Evolutionary conservation across 176 grass and related monocot genomes (phyloP).

Genomic region (Urochloa ruziziensis): DNA sequence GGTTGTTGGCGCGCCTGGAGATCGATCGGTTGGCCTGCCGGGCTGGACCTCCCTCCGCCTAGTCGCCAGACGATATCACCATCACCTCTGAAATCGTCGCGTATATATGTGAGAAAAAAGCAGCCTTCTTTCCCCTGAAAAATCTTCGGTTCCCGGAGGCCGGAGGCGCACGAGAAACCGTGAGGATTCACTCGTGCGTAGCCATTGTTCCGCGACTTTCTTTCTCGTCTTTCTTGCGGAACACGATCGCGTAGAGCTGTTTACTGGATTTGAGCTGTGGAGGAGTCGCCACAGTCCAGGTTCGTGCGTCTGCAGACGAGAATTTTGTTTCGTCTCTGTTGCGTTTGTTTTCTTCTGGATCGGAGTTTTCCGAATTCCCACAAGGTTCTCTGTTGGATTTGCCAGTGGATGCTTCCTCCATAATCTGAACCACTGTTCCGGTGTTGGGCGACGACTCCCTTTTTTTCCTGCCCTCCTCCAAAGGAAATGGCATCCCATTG

Average conservation of each 20-base stretch:
- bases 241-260: background rate
- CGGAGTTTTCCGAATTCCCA: conserved; percentile 10
- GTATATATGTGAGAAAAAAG: background rate
- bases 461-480: conserved; percentile 4
- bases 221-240: background rate
- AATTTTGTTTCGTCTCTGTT: background rate
- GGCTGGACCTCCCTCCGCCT: background rate
- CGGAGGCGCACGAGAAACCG: background rate
- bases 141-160: background rate
- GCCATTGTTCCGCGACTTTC: conserved; percentile 24
- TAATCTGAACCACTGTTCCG: conserved; percentile 34
- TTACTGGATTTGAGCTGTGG: conserved; percentile 2
- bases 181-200: conserved; percentile 8
- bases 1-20: conserved; percentile 36
- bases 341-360: background rate
- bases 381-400: conserved; percentile 36
- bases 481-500: conserved; percentile 32
- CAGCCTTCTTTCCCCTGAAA: background rate
- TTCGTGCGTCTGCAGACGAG: background rate
- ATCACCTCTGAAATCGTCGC: background rate
- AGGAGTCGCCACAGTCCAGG: background rate
- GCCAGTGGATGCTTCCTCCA: conserved; percentile 8
- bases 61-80: background rate
- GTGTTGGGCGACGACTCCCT: background rate
- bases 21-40: conserved; percentile 39